Percentiles rank a stretch among this genome's conserved stretches.
Evolutionary conservation across 345 rosid species (phyloP).

Genomic region (Lagerstroemia speciosa): DNA sequence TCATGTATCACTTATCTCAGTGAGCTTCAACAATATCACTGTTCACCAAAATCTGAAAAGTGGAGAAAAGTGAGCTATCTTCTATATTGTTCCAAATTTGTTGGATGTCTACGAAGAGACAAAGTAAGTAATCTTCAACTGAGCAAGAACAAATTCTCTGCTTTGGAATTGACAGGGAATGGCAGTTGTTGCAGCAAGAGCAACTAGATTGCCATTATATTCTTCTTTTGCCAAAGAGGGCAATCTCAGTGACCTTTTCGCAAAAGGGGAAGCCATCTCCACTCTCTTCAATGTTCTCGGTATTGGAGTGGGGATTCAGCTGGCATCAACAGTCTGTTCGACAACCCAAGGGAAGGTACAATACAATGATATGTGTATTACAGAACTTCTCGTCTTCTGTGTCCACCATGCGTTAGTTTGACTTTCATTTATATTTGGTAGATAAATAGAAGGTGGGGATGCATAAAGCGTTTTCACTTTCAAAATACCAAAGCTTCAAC

Average conservation of each 20-base stretch:
- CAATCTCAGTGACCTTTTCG: constrained; percentile 90
- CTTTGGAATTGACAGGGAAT: constrained; percentile 56
- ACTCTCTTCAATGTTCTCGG: constrained; percentile 86
- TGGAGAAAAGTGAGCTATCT: neutral
- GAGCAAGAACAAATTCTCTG: neutral
- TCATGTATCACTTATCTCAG: neutral
- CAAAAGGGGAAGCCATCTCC: constrained; percentile 97
- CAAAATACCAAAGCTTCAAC: neutral
- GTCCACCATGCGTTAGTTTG: neutral
- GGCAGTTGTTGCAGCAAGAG: constrained; percentile 96
- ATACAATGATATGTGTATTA: neutral
- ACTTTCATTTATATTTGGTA: neutral
- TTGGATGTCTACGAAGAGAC: neutral
- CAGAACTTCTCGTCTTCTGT: neutral
- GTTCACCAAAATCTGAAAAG: neutral
- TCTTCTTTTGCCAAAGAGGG: constrained; percentile 98
- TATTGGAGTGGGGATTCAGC: constrained; percentile 67
- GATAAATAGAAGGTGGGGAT: neutral
- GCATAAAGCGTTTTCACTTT: neutral
- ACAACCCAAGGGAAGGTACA: constrained; percentile 83
- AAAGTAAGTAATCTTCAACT: neutral
- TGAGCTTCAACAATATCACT: neutral
- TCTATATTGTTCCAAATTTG: neutral
- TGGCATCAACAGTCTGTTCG: constrained; percentile 87
- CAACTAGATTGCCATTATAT: constrained; percentile 86